Conservation (phyloP, 352 stramenopile species). For the Plasmopara muralis region DNA sequence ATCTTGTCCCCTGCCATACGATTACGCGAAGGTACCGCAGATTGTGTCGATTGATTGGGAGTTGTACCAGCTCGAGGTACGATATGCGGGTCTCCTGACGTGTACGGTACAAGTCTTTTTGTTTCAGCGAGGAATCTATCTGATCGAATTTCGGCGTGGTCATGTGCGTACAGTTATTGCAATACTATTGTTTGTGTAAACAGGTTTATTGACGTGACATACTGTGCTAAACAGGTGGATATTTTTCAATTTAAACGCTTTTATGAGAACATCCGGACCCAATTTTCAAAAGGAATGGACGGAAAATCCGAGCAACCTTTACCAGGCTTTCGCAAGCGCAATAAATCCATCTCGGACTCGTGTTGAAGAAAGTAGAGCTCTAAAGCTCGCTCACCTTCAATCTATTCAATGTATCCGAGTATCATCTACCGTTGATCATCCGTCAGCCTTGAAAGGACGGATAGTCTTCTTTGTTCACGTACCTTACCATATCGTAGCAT, state of each 20-base stretch:
- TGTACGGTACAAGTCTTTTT: slow-evolving; percentile 80
- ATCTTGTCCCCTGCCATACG: slow-evolving; percentile 39
- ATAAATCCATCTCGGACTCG: slow-evolving; percentile 52
- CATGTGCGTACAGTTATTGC: slow-evolving; percentile 35
- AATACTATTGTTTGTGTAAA: background rate
- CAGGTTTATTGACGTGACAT: slow-evolving; percentile 6
- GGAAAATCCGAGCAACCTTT: slow-evolving; percentile 11
- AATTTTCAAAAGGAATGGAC: slow-evolving; percentile 53
- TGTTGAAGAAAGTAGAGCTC: background rate
- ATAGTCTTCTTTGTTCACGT: background rate
- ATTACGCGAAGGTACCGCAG: slow-evolving; percentile 38
- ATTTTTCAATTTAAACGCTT: slow-evolving; percentile 87
- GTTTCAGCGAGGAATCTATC: slow-evolving; percentile 71
- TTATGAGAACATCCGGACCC: slow-evolving; percentile 69
- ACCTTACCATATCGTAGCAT: background rate
- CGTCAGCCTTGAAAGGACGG: background rate
- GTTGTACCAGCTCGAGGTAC: slow-evolving; percentile 67
- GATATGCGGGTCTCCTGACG: slow-evolving; percentile 49
- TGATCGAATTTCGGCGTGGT: slow-evolving; percentile 72
- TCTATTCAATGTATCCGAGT: background rate
- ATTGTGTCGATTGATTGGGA: slow-evolving; percentile 61
- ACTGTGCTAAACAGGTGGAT: slow-evolving; percentile 39
- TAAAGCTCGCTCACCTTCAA: too few relatives aligned
- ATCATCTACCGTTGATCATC: background rate
- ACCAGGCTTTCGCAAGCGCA: slow-evolving; percentile 43